Evolutionary conservation across 331 rosid genomes (phyloP).

Genomic region (Saraca asoca): DNA sequence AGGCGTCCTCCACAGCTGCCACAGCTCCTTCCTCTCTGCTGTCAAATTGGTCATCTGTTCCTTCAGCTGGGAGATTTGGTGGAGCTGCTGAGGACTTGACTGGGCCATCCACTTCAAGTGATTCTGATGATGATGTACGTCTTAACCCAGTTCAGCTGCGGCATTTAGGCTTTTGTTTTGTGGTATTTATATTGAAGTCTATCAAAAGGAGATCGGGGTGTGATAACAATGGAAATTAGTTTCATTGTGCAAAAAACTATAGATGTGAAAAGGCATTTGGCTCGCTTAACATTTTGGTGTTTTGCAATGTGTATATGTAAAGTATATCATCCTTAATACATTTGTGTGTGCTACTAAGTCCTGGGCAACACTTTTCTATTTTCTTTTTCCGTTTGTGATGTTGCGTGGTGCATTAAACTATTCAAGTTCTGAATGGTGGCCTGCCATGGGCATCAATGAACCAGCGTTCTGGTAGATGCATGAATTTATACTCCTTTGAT

Average conservation of each 20-base stretch:
- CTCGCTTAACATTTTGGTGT: neutral
- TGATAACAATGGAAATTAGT: neutral
- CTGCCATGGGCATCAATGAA: neutral
- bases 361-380: neutral
- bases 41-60: constrained; percentile 59
- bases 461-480: neutral
- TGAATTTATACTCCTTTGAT: neutral
- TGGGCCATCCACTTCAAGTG: constrained; percentile 79
- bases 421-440: neutral
- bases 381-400: neutral
- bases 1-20: constrained; percentile 55
- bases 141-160: constrained; percentile 13
- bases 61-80: constrained; percentile 61
- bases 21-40: constrained; percentile 48
- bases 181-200: neutral
- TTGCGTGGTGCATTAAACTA: neutral
- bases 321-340: too few species aligned
- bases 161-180: neutral
- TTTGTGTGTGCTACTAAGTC: neutral
- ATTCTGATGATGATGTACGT: constrained; percentile 89
- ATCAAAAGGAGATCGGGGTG: neutral
- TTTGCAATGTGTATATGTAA: too few species aligned
- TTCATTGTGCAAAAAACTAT: neutral
- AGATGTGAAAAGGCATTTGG: neutral
- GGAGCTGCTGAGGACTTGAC: constrained; percentile 55